Conservation (phyloP, 2,329 filamentous ascomycete species). For the Simplicillium sp. region DNA sequence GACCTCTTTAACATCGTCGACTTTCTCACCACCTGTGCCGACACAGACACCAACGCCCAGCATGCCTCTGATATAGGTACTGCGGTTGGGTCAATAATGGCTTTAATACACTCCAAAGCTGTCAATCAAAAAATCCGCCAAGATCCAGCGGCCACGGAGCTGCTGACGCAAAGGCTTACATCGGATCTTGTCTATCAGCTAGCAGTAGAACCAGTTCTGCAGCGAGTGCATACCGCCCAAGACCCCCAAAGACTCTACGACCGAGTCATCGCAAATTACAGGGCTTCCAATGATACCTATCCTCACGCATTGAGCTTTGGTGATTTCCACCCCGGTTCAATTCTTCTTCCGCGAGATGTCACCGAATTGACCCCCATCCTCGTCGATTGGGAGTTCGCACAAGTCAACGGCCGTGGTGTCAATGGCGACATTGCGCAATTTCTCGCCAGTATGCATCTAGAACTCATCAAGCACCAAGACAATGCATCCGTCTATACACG, state of each 20-base stretch:
- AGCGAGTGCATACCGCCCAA: slow-evolving; percentile 3
- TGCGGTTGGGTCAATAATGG: slow-evolving; percentile 7
- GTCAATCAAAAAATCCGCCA: slow-evolving; percentile 1
- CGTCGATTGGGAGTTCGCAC: slow-evolving; percentile 13
- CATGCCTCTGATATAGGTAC: slow-evolving; percentile 5
- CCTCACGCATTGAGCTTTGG: slow-evolving; percentile 8
- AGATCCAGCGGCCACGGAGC: background rate
- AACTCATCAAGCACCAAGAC: slow-evolving; percentile 3
- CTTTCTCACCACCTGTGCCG: slow-evolving; percentile 5
- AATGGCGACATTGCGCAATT: slow-evolving; percentile 13
- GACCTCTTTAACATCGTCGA: slow-evolving; percentile 8
- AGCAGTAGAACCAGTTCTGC: slow-evolving; percentile 8
- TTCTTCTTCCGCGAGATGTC: slow-evolving; percentile 5
- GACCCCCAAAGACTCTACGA: slow-evolving; percentile 6
- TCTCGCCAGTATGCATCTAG: slow-evolving; percentile 9
- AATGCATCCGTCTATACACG: background rate
- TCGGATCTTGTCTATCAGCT: slow-evolving; percentile 6
- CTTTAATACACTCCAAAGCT: slow-evolving; percentile 5
- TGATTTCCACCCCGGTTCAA: slow-evolving; percentile 10
- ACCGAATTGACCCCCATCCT: slow-evolving; percentile 7
- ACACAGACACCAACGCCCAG: background rate
- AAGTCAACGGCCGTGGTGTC: slow-evolving; percentile 9
- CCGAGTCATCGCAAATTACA: slow-evolving; percentile 6
- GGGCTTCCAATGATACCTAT: slow-evolving; percentile 2
- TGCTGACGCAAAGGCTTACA: slow-evolving; percentile 6